Evolutionary conservation across 495 filamentous ascomycete genomes (phyloP), one percentile per base, ranked within the genome.

Genomic region (Penicillium goetzii): DNA sequence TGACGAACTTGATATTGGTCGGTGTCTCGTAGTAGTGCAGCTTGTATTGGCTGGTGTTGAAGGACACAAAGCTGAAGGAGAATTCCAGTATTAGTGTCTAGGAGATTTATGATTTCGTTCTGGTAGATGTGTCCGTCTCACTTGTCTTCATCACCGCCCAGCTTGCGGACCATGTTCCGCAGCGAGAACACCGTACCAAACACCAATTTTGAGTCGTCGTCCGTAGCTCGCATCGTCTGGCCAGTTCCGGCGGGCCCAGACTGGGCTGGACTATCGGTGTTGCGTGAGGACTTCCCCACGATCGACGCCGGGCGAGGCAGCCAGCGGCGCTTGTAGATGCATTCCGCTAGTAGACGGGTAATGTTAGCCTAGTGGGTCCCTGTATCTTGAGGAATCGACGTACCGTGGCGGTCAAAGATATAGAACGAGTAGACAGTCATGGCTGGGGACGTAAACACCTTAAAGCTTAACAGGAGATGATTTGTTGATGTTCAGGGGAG

Each of bases 1-100:
- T 92, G 67, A 98, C 93, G 64, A 98, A 94, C 70, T 97, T 96
- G 72, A 95, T 88, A 72, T 89, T 94, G 57, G 92, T 97, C 0
- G 92, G 91, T 15, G 95, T 97, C 82, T 99, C 95, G 84, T 97
- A 98, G 81, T 96, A 99, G 81, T 99, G 95, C 58, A 98, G 87
- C 79, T 97, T 97, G 80, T 99, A 99, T 74, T 97, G 91, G 66
- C 84, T 89, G 57, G 95, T 99, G 68, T 90, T 87, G 77, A 88
- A 98, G 38, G 86, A 88, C 63, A 97, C 88, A 77, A 97, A 98
- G 74, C 89, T 93, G 58, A 17, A 41, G 9, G 15, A 23, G 5
- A 7, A 2, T 2, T 28, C 14, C 21, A 5, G 14, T 3, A 38
- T 66, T 28, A 66, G 64, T 28, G 19, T 1, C 28, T 47, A 12